Evolutionary conservation across 2,329 filamentous ascomycete species (phyloP), one percentile per base, ranked within the genome.

Genomic region (Malbranchea zuffiana): DNA sequence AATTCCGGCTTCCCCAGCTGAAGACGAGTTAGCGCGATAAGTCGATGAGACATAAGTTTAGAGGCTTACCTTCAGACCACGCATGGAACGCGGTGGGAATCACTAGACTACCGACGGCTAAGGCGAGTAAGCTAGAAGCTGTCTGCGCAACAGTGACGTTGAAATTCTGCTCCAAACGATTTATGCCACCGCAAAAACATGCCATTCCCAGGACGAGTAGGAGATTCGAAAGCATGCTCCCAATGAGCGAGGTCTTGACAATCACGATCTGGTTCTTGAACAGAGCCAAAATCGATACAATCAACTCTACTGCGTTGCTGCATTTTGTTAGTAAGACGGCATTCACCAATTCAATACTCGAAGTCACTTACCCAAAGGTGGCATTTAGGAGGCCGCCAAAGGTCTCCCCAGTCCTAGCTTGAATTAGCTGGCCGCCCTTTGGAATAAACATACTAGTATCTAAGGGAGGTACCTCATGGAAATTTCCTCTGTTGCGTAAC

Each of bases 71-170:
- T 7, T 55, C 47, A 23, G 67, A 66, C 62, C 65, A 77, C 19
- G 67, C 63, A 44, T 82, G 72, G 55, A 93, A 94, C 4, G 88
- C 84, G 4, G 86, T 93, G 0, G 88, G 88, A 17, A 95, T 85
- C 47, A 95, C 88, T 47, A 94, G 68, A 50, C 78, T 80, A 33
- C 78, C 80, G 24, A 92, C 82, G 10, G 82, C 79, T 13, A 93
- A 68, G 8, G 83, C 79, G 13, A 93, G 72, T 35, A 93, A 63
- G 51, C 80, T 85, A 10, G 86, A 78, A 3, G 86, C 83, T 0
- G 87, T 94, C 58, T 94, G 86, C 0, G 87, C 87, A 5, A 95
- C 86, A 0, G 83, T 88, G 21, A 82, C 76, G 65, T 95, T 94
- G 72, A 95, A 96, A 58, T 75, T 79, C 57, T 95, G 88, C 55